These are phyloP conservation scores for Aspergillus hancockii DNA, from an alignment of 495 filamentous ascomycete genomes.

Conservation along the genomic window DNA sequence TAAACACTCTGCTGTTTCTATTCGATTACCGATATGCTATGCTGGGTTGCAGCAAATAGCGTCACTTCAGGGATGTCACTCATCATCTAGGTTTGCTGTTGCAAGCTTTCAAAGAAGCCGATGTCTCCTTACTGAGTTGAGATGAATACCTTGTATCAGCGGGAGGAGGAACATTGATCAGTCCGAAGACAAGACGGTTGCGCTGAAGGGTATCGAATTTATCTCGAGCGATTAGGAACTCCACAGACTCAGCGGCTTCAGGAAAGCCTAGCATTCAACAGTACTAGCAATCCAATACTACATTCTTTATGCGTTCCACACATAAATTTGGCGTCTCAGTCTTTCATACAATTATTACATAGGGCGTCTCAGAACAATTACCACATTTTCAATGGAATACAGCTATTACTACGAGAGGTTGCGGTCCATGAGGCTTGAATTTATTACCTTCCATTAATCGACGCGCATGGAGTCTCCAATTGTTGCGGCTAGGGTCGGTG, in stretches of 20 bases:
- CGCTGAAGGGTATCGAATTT: background rate
- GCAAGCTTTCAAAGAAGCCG: background rate
- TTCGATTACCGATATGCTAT: background rate
- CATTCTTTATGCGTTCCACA: background rate
- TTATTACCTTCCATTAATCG: background rate
- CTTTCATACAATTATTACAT: no score
- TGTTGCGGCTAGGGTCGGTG: constrained; percentile 16
- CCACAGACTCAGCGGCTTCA: background rate
- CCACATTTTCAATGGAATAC: no score
- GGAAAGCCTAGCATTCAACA: background rate
- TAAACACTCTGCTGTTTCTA: background rate
- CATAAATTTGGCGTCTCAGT: no score
- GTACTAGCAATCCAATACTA: background rate
- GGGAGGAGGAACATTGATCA: background rate
- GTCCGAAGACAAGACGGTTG: background rate
- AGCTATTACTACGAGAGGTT: background rate
- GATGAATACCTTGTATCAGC: background rate
- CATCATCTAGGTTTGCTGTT: background rate
- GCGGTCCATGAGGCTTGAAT: background rate
- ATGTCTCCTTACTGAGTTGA: background rate
- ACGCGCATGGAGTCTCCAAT: background rate
- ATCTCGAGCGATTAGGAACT: background rate
- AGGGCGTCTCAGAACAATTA: no score
- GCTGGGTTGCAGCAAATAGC: background rate
- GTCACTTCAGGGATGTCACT: background rate